Percentiles rank a stretch among this genome's conserved stretches.
phyloP scores from a whole-genome alignment of 257 asterid genomes.

The Nicotiana paniculata region DNA sequence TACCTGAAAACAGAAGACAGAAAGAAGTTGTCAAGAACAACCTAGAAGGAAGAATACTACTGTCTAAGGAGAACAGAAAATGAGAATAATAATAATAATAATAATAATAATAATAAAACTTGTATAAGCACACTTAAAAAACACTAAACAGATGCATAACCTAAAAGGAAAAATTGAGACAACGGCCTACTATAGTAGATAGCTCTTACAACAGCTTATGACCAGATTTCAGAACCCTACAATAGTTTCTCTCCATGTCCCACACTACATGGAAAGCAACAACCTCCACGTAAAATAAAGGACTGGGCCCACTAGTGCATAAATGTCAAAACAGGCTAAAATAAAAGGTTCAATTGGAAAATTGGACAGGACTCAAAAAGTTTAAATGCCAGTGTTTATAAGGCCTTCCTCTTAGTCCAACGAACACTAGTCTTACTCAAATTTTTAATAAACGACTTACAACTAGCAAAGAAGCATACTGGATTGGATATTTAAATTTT shows the following conservation, averaged over 20 bases:
- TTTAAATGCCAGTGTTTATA: neutral
- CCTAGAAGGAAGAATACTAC: neutral
- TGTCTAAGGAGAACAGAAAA: neutral
- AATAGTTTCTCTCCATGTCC: neutral
- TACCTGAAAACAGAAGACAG: slow-evolving; percentile 47
- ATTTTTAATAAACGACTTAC: neutral
- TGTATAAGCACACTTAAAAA: neutral
- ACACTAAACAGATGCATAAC: neutral
- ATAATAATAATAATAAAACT: neutral
- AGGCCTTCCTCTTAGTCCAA: neutral
- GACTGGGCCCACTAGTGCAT: neutral
- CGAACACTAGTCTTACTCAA: neutral
- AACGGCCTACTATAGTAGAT: neutral
- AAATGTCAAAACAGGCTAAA: neutral
- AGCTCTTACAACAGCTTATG: neutral
- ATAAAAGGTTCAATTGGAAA: neutral
- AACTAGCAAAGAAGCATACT: neutral
- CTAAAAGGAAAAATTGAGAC: neutral
- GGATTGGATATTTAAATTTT: neutral
- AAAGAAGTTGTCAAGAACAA: neutral
- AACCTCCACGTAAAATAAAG: neutral
- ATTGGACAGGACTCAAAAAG: neutral
- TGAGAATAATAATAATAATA: too few relatives aligned
- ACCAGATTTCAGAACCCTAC: neutral
- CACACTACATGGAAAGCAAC: neutral